Percentiles rank a stretch among this genome's conserved stretches.
These are phyloP conservation scores for Termitomyces sp. DNA, from an alignment of 768 basidiomycete species.

Conservation along the genomic window DNA sequence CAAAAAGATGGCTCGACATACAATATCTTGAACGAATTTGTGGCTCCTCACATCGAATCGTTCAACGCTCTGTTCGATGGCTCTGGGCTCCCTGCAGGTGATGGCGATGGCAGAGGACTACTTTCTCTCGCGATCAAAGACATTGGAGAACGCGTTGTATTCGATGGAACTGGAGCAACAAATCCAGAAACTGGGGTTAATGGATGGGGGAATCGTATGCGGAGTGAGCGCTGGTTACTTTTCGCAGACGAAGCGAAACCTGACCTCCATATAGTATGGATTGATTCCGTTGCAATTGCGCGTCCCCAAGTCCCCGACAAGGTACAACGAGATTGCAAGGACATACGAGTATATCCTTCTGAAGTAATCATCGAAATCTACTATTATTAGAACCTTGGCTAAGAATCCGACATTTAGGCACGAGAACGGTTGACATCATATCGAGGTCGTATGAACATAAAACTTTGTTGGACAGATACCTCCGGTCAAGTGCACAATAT, in stretches of 20 bases:
- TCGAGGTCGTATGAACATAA: slow-evolving; percentile 83
- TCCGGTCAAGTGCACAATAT: slow-evolving; percentile 66
- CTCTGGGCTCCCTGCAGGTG: slow-evolving; percentile 70
- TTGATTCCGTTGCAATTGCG: slow-evolving; percentile 80
- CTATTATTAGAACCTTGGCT: slow-evolving; percentile 7
- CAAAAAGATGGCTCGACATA: slow-evolving; percentile 64
- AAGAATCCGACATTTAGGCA: slow-evolving; percentile 49
- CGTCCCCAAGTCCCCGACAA: slow-evolving; percentile 86
- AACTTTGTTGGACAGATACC: slow-evolving; percentile 79
- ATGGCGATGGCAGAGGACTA: slow-evolving; percentile 77
- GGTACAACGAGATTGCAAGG: slow-evolving; percentile 63
- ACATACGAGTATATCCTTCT: slow-evolving; percentile 80
- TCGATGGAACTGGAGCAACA: slow-evolving; percentile 66
- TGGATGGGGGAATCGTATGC: slow-evolving; percentile 81
- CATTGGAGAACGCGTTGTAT: slow-evolving; percentile 89
- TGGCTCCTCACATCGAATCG: slow-evolving; percentile 90
- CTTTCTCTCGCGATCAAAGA: slow-evolving; percentile 77
- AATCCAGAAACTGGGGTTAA: slow-evolving; percentile 49
- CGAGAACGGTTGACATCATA: slow-evolving; percentile 93
- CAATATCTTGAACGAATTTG: slow-evolving; percentile 87
- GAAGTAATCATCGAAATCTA: slow-evolving; percentile 53
- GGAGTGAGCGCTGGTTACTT: slow-evolving; percentile 53
- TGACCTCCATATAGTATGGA: slow-evolving; percentile 65
- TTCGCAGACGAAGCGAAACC: neutral
- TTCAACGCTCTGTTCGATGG: slow-evolving; percentile 98